A percentile compares a stretch with the other conserved stretches of the same genome.
phyloP scores from a whole-genome alignment of 768 basidiomycete genomes.

The Porpolomopsis calyptriformis region DNA sequence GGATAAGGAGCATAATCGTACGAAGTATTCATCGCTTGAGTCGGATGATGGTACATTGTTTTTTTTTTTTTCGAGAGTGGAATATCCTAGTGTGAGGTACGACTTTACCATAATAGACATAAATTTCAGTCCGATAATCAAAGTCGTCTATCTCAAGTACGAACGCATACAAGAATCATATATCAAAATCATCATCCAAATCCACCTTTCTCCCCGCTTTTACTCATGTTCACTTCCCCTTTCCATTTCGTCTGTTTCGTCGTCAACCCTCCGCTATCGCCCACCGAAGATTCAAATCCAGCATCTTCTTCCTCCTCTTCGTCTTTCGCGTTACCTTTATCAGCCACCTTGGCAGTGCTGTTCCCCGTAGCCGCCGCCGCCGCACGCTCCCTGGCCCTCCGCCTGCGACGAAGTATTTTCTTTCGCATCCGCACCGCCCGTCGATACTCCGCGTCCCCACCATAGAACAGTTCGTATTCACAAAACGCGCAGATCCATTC shows the following conservation, averaged over 20 bases:
- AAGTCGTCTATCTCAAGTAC: too few species aligned
- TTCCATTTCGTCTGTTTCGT: neutral
- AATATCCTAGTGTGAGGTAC: neutral
- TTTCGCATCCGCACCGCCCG: slow-evolving; percentile 53
- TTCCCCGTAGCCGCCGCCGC: slow-evolving; percentile 26
- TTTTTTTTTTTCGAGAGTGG: too few species aligned
- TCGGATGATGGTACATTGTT: slow-evolving; percentile 10
- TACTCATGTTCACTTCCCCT: too few species aligned
- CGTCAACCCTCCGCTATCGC: neutral
- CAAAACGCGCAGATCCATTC: slow-evolving; percentile 95
- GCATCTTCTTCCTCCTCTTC: slow-evolving; percentile 14
- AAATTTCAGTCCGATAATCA: neutral
- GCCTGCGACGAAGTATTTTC: slow-evolving; percentile 50
- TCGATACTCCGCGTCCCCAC: slow-evolving; percentile 59
- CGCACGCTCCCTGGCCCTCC: slow-evolving; percentile 52
- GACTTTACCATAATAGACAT: neutral
- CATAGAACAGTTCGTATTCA: slow-evolving; percentile 87
- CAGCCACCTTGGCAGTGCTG: slow-evolving; percentile 18
- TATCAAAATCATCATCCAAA: neutral
- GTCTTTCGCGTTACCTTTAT: slow-evolving; percentile 15
- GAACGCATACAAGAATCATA: too few species aligned
- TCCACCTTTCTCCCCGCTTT: neutral
- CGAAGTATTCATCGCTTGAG: slow-evolving; percentile 3
- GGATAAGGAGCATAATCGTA: slow-evolving; percentile 12
- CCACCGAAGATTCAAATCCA: neutral